Conservation (phyloP, 108 stramenopile genomes). For the Cylindrotheca fusiformis region DNA sequence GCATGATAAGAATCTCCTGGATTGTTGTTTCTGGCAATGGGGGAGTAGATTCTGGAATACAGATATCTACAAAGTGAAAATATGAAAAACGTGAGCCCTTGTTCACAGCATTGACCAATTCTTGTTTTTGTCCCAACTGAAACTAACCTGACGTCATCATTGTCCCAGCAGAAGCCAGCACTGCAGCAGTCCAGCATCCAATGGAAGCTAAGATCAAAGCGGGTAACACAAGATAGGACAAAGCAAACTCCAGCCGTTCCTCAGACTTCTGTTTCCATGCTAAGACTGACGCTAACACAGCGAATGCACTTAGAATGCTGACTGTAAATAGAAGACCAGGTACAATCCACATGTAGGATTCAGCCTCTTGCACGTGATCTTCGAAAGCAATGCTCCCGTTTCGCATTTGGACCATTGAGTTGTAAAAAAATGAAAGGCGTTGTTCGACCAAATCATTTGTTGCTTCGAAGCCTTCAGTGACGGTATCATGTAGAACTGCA, state of each 20-base stretch:
- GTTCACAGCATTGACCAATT: conserved; percentile 6
- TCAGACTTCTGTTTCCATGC: conserved; percentile 38
- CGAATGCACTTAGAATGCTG: conserved; percentile 13
- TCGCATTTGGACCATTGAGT: conserved; percentile 10
- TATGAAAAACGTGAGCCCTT: background rate
- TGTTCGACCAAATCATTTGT: conserved; percentile 4
- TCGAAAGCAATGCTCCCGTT: conserved; percentile 20
- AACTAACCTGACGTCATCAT: conserved; percentile 36
- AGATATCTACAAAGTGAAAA: conserved; percentile 6
- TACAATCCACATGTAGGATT: conserved; percentile 33
- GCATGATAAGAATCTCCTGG: conserved; percentile 11
- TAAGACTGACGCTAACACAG: conserved; percentile 26
- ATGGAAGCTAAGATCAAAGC: conserved; percentile 17
- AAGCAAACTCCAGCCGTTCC: conserved; percentile 14
- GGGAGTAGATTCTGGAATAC: conserved; percentile 6
- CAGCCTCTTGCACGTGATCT: conserved; percentile 5
- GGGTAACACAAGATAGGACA: conserved; percentile 48
- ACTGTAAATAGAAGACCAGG: conserved; percentile 33
- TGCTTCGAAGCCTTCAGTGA: conserved; percentile 10
- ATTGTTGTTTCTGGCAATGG: conserved; percentile 32
- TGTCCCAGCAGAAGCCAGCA: conserved; percentile 22
- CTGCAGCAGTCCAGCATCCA: conserved; percentile 25
- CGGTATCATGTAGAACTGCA: conserved; percentile 5
- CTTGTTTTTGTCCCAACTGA: too few species aligned
- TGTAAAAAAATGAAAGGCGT: conserved; percentile 2